Evolutionary conservation across 441 rosid genomes (phyloP).

Genomic region (Capsella rubella): DNA sequence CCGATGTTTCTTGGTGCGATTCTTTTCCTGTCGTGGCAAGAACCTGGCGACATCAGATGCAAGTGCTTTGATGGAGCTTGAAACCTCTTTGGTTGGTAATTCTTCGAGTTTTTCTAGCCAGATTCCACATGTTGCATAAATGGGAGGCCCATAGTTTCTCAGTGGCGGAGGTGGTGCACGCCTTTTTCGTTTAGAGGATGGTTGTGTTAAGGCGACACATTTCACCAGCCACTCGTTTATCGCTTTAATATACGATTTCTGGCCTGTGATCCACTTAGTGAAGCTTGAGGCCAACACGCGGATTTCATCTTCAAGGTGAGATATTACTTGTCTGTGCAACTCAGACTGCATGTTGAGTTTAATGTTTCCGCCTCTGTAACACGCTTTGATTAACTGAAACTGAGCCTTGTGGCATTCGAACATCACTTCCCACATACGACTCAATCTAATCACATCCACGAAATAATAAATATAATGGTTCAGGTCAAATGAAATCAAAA

Average conservation of each 20-base stretch:
- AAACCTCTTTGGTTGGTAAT: slow-evolving; percentile 65
- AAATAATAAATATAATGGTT: slow-evolving; percentile 4
- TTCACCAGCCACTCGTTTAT: slow-evolving; percentile 78
- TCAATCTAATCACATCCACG: slow-evolving; percentile 60
- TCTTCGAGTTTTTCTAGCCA: slow-evolving; percentile 72
- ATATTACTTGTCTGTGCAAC: slow-evolving; percentile 66
- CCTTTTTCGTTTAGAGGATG: slow-evolving; percentile 52
- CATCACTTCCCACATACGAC: slow-evolving; percentile 98
- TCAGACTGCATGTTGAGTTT: slow-evolving; percentile 69
- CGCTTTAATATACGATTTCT: slow-evolving; percentile 66
- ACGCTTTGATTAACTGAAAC: slow-evolving; percentile 59
- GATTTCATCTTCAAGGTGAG: slow-evolving; percentile 76
- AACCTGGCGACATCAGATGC: slow-evolving; percentile 66
- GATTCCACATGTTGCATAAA: slow-evolving; percentile 67
- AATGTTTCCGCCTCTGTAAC: slow-evolving; percentile 52
- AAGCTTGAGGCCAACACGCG: slow-evolving; percentile 63
- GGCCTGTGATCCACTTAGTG: slow-evolving; percentile 84
- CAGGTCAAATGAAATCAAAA: not conserved
- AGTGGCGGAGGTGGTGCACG: slow-evolving; percentile 30
- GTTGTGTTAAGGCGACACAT: slow-evolving; percentile 56
- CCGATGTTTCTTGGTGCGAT: slow-evolving; percentile 57
- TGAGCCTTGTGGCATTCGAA: slow-evolving; percentile 87
- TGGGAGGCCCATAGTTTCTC: slow-evolving; percentile 70
- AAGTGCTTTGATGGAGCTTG: slow-evolving; percentile 64
- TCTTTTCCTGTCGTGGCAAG: slow-evolving; percentile 81